Evolutionary conservation across 2,329 filamentous ascomycete species (phyloP), one percentile per base, ranked within the genome.

Genomic region (Aspergillus unguis): DNA sequence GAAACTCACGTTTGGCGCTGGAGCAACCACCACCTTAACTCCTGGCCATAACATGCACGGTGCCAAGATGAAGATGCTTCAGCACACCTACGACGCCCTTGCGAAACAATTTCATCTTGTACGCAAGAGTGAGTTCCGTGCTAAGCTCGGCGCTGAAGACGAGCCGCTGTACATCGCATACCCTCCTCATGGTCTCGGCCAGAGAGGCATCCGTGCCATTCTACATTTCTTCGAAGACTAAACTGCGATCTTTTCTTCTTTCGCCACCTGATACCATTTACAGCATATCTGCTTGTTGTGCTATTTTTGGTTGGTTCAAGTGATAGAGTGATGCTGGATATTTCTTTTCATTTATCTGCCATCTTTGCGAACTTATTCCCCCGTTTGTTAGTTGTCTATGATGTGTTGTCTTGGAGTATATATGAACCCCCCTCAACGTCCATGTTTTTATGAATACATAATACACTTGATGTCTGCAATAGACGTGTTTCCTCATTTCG

Each of bases 101-200:
- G 87, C 89, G 38, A 88, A 88, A 64, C 90, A 92, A 68, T 84
- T 95, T 61, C 87, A 88, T 61, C 79, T 95, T 58, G 87, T 86
- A 42, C 84, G 87, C 67, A 96, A 95, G 82, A 86, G 84, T 49
- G 90, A 92, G 69, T 96, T 96, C 77, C 80, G 92, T 55, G 87
- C 89, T 75, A 96, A 96, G 80, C 84, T 96, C 69, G 92, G 92
- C 48, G 88, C 88, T 4, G 77, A 84, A 53, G 90, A 92, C 55
- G 91, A 96, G 65, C 85, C 88, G 44, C 85, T 92, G 28, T 96
- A 90, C 72, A 90, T 96, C 60, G 91, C 89, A 67, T 96, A 95
- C 72, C 92, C 92, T 37, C 85, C 87, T 53, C 86, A 91, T 65
- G 91, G 92, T 6, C 79, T 96, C 28, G 90, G 90, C 1, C 84